A percentile compares a stretch with the other conserved stretches of the same genome.
Evolutionary conservation across 768 basidiomycete genomes (phyloP).

Genomic region (Hericium rajendrae): DNA sequence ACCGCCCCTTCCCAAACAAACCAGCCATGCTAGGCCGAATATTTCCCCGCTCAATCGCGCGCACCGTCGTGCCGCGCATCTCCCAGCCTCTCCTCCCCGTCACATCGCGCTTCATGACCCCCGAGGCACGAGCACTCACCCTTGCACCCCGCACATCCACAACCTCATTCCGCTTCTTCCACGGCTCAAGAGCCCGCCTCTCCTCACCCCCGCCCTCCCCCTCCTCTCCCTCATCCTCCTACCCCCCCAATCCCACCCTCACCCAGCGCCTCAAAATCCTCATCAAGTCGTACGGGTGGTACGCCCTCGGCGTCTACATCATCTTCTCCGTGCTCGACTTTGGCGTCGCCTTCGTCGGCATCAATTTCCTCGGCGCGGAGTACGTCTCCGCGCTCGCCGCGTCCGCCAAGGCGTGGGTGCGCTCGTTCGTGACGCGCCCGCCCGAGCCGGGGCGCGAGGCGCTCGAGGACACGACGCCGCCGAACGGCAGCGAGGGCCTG

Average conservation of each 20-base stretch:
- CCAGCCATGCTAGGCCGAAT: conserved; percentile 16
- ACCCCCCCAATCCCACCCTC: conserved; percentile 34
- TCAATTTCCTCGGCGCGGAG: conserved; percentile 86
- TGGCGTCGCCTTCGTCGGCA: conserved; percentile 68
- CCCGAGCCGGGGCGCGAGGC: conserved; percentile 63
- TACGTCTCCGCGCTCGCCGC: conserved; percentile 66
- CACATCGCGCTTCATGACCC: conserved; percentile 25
- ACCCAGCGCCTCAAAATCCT: conserved; percentile 71
- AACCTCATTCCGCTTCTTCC: conserved; percentile 34
- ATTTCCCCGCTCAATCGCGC: conserved; percentile 36
- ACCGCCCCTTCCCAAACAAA: too few species aligned
- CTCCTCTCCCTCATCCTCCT: conserved; percentile 22
- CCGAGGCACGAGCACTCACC: conserved; percentile 22
- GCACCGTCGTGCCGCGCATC: conserved; percentile 34
- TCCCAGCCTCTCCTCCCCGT: conserved; percentile 40
- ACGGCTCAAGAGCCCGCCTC: conserved; percentile 38
- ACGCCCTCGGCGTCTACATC: conserved; percentile 86
- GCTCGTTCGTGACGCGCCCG: conserved; percentile 39
- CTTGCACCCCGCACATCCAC: conserved; percentile 20
- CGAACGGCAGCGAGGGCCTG: conserved; percentile 56
- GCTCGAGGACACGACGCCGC: conserved; percentile 31
- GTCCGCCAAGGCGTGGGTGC: conserved; percentile 41
- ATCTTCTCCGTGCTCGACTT: conserved; percentile 73
- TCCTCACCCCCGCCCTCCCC: conserved; percentile 24
- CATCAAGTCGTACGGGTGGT: conserved; percentile 91